Base-by-base conservation (phyloP, 2,329 filamentous ascomycete species). In the Ceratocystis destructans region DNA sequence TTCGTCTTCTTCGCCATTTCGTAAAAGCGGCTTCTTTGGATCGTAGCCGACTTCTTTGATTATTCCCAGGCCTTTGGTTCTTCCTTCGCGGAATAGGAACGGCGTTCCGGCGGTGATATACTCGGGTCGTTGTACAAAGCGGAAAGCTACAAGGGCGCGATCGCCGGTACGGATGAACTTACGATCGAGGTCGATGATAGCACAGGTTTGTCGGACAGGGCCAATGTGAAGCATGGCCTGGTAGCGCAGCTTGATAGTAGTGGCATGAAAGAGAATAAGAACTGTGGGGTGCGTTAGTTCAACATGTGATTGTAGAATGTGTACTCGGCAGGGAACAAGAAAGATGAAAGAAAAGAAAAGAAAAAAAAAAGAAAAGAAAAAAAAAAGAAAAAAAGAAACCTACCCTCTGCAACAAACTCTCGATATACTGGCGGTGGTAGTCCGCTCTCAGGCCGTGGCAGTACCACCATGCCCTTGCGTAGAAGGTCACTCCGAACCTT, bases 141-240 rank as follows among this genome's bases (percentile, higher is more conserved):
- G 86, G 77, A 99, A 99, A 0, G 93, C 94, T 1, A 99, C 94
- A 0, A 87, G 87, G 1, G 94, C 94, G n/a, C 93, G 82, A 74
- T 97, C 94, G 8, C 94, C 94, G 0, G 93, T 96, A 6, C 94
- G 85, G 70, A 99, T 96, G 72, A 92, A 94, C 31, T 89, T 88
- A n/a, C 93, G 86, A 74, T 99, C 94, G 70, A 99, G 94, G 73
- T 96, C 94, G 72, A 99, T 96, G 73, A 99, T 96, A 10, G 91
- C 87, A 73, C 94, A 99, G 0, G 94, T 99, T 77, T 99, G 94
- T 50, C 88, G 90, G 55, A 99, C 89, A 0, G 94, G 89, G 0
- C 94, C 94, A 3, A 99, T 92, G 72, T 99, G 94, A 25, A 99
- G 82, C 92, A 97, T 99, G 0, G 94, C 94, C 78, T 99, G 94